Evolutionary conservation across 108 stramenopile species (phyloP), one percentile per base, ranked within the genome.

Genomic region (Stephanodiscus triporus): DNA sequence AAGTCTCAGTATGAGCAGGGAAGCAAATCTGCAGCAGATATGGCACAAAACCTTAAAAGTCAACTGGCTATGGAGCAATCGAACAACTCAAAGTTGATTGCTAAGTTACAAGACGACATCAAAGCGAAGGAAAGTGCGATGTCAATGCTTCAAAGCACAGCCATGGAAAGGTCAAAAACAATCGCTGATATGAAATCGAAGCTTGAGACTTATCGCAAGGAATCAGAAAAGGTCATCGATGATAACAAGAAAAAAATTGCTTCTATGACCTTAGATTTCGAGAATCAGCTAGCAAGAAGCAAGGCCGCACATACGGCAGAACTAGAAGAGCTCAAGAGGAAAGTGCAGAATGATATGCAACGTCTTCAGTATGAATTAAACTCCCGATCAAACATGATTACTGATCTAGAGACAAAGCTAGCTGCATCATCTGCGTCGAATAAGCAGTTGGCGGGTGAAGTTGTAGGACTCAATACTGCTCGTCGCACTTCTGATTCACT

Each of bases 1-100:
- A 72, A 72, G 53, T 13, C 57, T 62, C 63, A 72, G 34, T 70
- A 68, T 29, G 77, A 78, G 64, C 66, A 51, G 50, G 77, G 55
- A 26, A 78, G 56, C 38, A 66, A 66, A 60, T 43, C 63, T 20
- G 64, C 58, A 40, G 29, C 51, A 60, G 58, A 58, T 4, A 67
- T 48, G 13, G 66, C 66, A 8, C 50, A 72, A 36, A 58, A 66
- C 32, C 42, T 78, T 26, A 72, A 71, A 29, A 51, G 45, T 64
- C 58, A 68, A 42, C 67, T 73, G 6, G 38, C 65, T 30, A 38
- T 56, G 42, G 61, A 72, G 27, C 71, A 79, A 67, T 50, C 58
- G 4, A 72, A 73, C 53, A 72, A 72, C 66, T 30, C 65, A 19
- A 67, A 79, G 50, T 63, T 72, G 20, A 72, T 79, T 58, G 37